Evolutionary conservation across 345 rosid species (phyloP), one percentile per base, ranked within the genome.

Genomic region (Euclidium syriacum): DNA sequence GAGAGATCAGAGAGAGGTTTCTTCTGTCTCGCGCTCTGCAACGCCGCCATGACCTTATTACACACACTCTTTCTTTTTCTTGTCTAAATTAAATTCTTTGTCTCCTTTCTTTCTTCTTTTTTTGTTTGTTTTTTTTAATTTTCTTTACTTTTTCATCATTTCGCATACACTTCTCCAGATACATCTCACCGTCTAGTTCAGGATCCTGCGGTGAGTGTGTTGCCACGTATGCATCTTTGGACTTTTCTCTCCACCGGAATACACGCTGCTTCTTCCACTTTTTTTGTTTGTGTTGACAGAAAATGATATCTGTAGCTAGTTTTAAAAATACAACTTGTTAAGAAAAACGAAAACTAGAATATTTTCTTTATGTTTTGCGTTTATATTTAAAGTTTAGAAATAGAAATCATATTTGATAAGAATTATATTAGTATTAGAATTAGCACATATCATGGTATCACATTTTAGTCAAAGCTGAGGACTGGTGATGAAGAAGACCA

Each of bases 1-100:
- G 57, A 69, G 40, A 41, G 3, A 59, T 52, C 38, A 69, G 55
- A 41, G 55, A 41, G 67, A 70, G 68, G 47, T 67, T 47, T 59
- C 27, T 75, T 57, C 74, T 62, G 48, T 73, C 64, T 77, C 62
- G 66, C 53, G 67, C 47, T 70, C 82, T 77, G 82, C 90, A 79
- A 76, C 83, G 95, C 95, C 88, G 95, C 85, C 95, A 80, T 79
- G 67, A 35, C 44, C 74, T 62, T 70, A 56, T 47, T 54, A 52
- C 62, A 35, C 68, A 51, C 40, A 41, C 61, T 65, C 67, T 40
- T 73, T 73, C 73, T 73, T 55, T 42, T 58, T 30, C 48, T 34
- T n/a, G n/a, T n/a, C 42, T 33, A 12, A 12, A 27, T 36, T 67
- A 3, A 38, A 47, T 57, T 67, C 52, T 39, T 8, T 47, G 49